Base-by-base conservation (phyloP, 108 stramenopile species). In the Nitzschia sp. region DNA sequence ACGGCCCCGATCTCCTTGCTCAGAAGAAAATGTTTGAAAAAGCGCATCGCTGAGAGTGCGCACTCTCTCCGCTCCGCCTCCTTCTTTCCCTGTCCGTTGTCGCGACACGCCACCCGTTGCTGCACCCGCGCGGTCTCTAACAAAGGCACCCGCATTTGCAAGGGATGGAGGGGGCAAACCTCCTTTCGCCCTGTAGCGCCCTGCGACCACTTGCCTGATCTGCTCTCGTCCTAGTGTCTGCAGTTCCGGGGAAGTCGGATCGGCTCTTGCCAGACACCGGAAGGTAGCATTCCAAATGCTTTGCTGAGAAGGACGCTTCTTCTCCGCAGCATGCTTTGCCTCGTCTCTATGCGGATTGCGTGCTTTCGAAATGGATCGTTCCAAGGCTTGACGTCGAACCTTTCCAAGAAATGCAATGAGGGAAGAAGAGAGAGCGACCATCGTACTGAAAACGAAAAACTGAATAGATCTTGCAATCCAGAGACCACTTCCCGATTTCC, bases 251-350 rank as follows among this genome's bases (percentile, higher is more conserved):
- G 89, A 80, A 8, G 78, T 75, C 4, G 92, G 89, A 47, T 90
- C 87, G 33, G 82, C 80, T 47, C 89, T 69, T 47, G 92, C 77
- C 46, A 93, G 85, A 53, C 87, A 90, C 57, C 92, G 70, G 73
- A 85, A 87, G 17, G 89, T 80, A 19, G 85, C 75, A 33, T 73
- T 47, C 81, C 81, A 86, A 26, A 65, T 45, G 38, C 60, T 71
- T 27, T 61, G 41, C 41, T 61, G 60, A 13, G 60, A 61, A 5
- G 33, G 19, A 2, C 60, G 60, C 41, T 61, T 61, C 60, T 61
- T 61, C 25, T 61, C 60, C 16, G 48, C 8, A 22, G 16, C 48
- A 50, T 4, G 5, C 19, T 50, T 50, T 19, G 19, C 5, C 19
- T 50, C 48, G 4, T 50, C 19, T 22, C 48, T 50, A n/a, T 4